These are phyloP conservation scores for Neurospora sp. DNA, from an alignment of 495 filamentous ascomycete species.

Conservation along the genomic window DNA sequence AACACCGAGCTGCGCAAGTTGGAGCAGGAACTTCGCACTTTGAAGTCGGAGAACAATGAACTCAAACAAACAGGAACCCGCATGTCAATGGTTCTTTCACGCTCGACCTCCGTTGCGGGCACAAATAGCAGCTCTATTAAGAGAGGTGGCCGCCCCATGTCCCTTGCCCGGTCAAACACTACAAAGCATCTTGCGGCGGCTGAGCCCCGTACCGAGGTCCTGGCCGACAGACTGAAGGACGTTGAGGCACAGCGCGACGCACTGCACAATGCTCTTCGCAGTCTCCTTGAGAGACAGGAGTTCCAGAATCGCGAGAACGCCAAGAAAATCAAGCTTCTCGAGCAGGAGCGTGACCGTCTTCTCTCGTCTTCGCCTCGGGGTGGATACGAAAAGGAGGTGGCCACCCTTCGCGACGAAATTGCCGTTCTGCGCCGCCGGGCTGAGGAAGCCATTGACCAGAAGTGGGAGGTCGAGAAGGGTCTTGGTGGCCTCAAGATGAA, in stretches of 20 bases:
- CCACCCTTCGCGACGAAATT: slow-evolving; percentile 70
- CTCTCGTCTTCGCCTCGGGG: slow-evolving; percentile 57
- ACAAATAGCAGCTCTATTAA: slow-evolving; percentile 6
- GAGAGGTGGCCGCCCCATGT: slow-evolving; percentile 21
- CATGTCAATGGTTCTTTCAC: slow-evolving; percentile 25
- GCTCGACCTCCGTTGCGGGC: slow-evolving; percentile 35
- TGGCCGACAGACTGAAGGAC: slow-evolving; percentile 79
- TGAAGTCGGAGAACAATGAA: slow-evolving; percentile 52
- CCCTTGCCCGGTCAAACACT: slow-evolving; percentile 48
- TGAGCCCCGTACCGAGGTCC: slow-evolving; percentile 52
- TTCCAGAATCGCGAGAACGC: slow-evolving; percentile 69
- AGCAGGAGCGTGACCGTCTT: slow-evolving; percentile 68
- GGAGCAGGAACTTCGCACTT: slow-evolving; percentile 61
- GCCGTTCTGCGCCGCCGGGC: slow-evolving; percentile 75
- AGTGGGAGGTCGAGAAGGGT: slow-evolving; percentile 93
- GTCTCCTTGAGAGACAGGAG: slow-evolving; percentile 77
- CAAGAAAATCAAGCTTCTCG: slow-evolving; percentile 63
- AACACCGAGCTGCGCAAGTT: slow-evolving; percentile 41
- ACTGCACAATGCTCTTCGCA: slow-evolving; percentile 73
- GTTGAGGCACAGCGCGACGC: slow-evolving; percentile 90
- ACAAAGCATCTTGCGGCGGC: slow-evolving; percentile 35
- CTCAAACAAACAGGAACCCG: slow-evolving; percentile 15
- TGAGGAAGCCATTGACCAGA: slow-evolving; percentile 91
- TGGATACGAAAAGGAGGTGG: slow-evolving; percentile 76
- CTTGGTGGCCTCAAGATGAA: slow-evolving; percentile 92